Conservation (phyloP, 1,284 basidiomycete genomes). For the Apiotrichum veenhuisii region DNA sequence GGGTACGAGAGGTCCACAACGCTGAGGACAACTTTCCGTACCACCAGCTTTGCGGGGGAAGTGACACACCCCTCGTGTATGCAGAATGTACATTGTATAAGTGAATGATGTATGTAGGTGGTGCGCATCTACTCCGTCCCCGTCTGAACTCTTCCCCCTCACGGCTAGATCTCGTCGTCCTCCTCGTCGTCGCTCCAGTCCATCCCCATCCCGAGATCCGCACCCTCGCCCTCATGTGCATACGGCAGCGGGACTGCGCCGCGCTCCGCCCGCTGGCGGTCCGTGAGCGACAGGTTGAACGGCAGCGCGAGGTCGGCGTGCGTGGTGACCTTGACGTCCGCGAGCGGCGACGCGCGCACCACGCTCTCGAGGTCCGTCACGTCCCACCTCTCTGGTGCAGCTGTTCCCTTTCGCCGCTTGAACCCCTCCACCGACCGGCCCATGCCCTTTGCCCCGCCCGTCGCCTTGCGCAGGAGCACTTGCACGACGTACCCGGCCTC, state of each 20-base stretch:
- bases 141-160: background rate
- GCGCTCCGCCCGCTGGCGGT: conserved; percentile 71
- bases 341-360: conserved; percentile 2
- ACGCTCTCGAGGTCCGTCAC: conserved; percentile 9
- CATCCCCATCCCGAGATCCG: conserved; percentile 24
- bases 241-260: conserved; percentile 81
- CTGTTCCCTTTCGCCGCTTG: background rate
- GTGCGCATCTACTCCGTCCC: background rate
- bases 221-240: conserved; percentile 65
- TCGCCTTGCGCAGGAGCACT: conserved; percentile 40
- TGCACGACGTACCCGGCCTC: conserved; percentile 27
- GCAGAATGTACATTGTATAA: too few relatives aligned
- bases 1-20: too few relatives aligned
- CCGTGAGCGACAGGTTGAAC: conserved; percentile 82
- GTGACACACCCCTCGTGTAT: too few relatives aligned
- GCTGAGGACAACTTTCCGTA: too few relatives aligned
- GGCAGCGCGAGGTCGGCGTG: conserved; percentile 57
- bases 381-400: background rate
- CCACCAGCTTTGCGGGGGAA: too few relatives aligned
- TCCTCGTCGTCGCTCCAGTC: conserved; percentile 41
- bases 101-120: background rate
- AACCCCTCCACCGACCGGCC: conserved; percentile 31
- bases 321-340: conserved; percentile 44
- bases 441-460: conserved; percentile 48
- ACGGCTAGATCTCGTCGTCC: conserved; percentile 40